These are phyloP conservation scores for Globisporangium paddicum DNA, from an alignment of 352 stramenopile species.

Conservation along the genomic window DNA sequence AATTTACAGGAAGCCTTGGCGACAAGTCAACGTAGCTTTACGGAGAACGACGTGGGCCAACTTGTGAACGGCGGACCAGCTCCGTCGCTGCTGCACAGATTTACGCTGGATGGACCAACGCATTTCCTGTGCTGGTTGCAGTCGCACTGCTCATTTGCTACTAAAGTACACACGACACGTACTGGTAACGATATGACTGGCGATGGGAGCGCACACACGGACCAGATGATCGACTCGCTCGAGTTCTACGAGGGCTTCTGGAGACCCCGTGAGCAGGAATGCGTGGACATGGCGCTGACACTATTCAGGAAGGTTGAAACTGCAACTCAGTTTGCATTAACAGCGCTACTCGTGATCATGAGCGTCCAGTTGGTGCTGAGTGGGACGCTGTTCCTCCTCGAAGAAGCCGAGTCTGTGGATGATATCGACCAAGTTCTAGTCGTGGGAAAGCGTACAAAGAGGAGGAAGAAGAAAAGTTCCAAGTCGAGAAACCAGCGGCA, in stretches of 20 bases:
- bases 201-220: neutral
- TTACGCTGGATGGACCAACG: constrained; percentile 40
- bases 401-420: neutral
- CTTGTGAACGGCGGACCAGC: constrained; percentile 35
- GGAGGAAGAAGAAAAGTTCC: neutral
- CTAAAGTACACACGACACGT: neutral
- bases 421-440: neutral
- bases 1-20: constrained; percentile 15
- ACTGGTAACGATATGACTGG: neutral
- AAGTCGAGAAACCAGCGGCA: neutral
- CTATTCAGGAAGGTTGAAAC: constrained; percentile 3
- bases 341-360: constrained; percentile 3
- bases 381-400: constrained; percentile 3
- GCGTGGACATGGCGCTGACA: constrained; percentile 5
- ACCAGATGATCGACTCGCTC: constrained; percentile 15
- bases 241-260: constrained; percentile 33
- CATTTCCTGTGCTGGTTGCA: constrained; percentile 41
- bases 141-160: constrained; percentile 13
- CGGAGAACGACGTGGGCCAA: constrained; percentile 12
- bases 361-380: constrained; percentile 6
- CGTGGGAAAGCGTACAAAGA: neutral
- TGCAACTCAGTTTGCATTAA: neutral
- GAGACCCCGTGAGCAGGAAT: constrained; percentile 4
- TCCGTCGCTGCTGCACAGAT: constrained; percentile 43
- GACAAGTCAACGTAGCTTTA: constrained; percentile 12